Base-by-base conservation (phyloP, 2,329 filamentous ascomycete genomes). In the Thielaviopsis ethacetica region DNA sequence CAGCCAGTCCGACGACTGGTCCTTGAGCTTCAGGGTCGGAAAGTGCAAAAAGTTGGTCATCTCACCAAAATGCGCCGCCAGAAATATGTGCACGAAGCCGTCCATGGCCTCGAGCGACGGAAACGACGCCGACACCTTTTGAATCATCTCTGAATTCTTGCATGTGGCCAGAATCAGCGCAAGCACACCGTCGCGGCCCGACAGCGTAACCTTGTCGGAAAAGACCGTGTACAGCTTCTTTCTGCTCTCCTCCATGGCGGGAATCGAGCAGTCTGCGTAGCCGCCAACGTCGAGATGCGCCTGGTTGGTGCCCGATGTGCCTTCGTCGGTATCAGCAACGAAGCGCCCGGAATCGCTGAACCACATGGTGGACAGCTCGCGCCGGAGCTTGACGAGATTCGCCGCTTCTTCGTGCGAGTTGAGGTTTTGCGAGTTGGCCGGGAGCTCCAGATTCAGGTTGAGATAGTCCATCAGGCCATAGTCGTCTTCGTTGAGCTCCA, bases 161-260 rank as follows among this genome's bases (percentile, higher is more conserved):
- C 78, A 83, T 3, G 77, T 81, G 55, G 76, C 74, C 41, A 88
- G 70, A 1, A 87, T 78, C 60, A 86, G 75, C 12, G 78, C 82
- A 59, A 88, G 71, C 1, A 86, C 76, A 53, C 76, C 76, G 67
- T 88, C 85, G 3, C 82, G 76, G 21, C 72, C 74, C 5, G 75
- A 69, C 24, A 70, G 66, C 27, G 76, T 72, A 19, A 80, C 64
- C 52, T 69, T 74, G 50, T 77, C 74, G 2, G 68, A 65, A 49
- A 75, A 65, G 13, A 76, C 69, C 53, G 71, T 70, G 62, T 73
- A 68, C 19, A 73, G 62, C 26, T 67, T 67, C 61, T 68, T 69
- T 51, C 69, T 64, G 54, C 68, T 68, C 53, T 72, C 69, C 49
- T 73, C 70, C 19, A 75, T 68, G 38, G 72, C 69, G 5, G 70